phyloP scores from a whole-genome alignment of 2,329 filamentous ascomycete species.

The Mycocentrospora acerina region DNA sequence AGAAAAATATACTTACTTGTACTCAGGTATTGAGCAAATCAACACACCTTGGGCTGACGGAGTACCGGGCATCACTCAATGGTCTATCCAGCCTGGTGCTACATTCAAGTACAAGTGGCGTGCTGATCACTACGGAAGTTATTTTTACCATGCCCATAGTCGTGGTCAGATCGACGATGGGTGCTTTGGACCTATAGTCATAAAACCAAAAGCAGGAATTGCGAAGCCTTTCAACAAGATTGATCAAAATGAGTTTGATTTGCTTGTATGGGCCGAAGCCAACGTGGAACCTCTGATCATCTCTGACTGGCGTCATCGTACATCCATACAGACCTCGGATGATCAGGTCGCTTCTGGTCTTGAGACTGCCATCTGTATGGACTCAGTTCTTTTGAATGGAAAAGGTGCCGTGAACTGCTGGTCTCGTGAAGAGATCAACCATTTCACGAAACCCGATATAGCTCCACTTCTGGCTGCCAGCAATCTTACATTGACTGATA shows the following conservation, averaged over 20 bases:
- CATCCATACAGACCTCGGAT: slow-evolving; percentile 52
- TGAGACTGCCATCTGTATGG: slow-evolving; percentile 57
- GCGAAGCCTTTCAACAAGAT: slow-evolving; percentile 56
- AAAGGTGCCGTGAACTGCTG: slow-evolving; percentile 59
- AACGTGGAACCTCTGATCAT: slow-evolving; percentile 54
- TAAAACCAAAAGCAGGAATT: slow-evolving; percentile 42
- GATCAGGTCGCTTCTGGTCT: slow-evolving; percentile 49
- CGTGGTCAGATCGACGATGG: slow-evolving; percentile 61
- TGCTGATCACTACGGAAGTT: slow-evolving; percentile 59
- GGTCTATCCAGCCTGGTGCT: slow-evolving; percentile 51
- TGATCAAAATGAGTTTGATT: slow-evolving; percentile 39
- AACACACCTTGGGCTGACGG: slow-evolving; percentile 63
- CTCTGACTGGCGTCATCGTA: slow-evolving; percentile 59
- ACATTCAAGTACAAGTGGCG: slow-evolving; percentile 57
- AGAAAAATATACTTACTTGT: not conserved
- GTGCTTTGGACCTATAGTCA: slow-evolving; percentile 58
- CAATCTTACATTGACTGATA: slow-evolving; percentile 42
- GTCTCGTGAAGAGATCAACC: slow-evolving; percentile 46
- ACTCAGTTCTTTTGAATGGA: slow-evolving; percentile 64
- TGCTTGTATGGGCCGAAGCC: slow-evolving; percentile 54
- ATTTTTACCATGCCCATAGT: slow-evolving; percentile 64
- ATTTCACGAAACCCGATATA: slow-evolving; percentile 38
- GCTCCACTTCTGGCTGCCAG: slow-evolving; percentile 31
- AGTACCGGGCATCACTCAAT: slow-evolving; percentile 59
- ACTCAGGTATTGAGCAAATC: slow-evolving; percentile 50